These are phyloP conservation scores for Fusarium fujikuroi DNA, from an alignment of 2,329 filamentous ascomycete species.

Conservation along the genomic window DNA sequence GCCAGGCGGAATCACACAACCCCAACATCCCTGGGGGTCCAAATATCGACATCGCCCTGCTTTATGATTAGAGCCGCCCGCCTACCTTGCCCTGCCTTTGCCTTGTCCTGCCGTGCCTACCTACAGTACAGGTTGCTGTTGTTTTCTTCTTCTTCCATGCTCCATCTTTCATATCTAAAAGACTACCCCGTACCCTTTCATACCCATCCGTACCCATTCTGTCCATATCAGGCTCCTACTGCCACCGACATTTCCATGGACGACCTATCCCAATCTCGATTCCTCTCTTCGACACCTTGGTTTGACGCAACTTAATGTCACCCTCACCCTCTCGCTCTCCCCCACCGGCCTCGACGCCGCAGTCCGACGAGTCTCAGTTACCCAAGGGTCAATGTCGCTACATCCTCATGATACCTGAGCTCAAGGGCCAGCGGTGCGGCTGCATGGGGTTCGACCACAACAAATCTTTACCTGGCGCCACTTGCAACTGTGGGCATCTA, in stretches of 20 bases:
- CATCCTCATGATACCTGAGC: conserved; percentile 66
- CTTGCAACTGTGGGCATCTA: conserved; percentile 69
- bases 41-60: conserved; percentile 47
- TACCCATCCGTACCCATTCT: neutral
- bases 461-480: conserved; percentile 62
- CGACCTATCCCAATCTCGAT: conserved; percentile 37
- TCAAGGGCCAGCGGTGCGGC: conserved; percentile 68
- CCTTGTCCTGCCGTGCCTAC: neutral
- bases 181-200: neutral
- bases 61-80: conserved; percentile 46
- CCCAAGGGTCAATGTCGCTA: conserved; percentile 69
- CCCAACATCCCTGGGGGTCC: conserved; percentile 41
- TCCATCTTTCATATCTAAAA: conserved; percentile 30
- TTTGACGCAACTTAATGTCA: conserved; percentile 45
- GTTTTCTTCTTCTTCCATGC: conserved; percentile 18
- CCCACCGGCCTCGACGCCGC: conserved; percentile 41
- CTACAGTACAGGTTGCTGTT: conserved; percentile 3
- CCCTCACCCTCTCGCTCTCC: conserved; percentile 40
- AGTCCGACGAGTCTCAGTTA: conserved; percentile 58
- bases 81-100: conserved; percentile 3
- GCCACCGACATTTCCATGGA: conserved; percentile 44
- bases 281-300: conserved; percentile 34
- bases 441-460: conserved; percentile 68
- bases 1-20: conserved; percentile 39
- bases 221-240: conserved; percentile 28